These are phyloP conservation scores for Astrephomene gubernaculifera DNA, from an alignment of 139 green algal species.

Conservation along the genomic window DNA sequence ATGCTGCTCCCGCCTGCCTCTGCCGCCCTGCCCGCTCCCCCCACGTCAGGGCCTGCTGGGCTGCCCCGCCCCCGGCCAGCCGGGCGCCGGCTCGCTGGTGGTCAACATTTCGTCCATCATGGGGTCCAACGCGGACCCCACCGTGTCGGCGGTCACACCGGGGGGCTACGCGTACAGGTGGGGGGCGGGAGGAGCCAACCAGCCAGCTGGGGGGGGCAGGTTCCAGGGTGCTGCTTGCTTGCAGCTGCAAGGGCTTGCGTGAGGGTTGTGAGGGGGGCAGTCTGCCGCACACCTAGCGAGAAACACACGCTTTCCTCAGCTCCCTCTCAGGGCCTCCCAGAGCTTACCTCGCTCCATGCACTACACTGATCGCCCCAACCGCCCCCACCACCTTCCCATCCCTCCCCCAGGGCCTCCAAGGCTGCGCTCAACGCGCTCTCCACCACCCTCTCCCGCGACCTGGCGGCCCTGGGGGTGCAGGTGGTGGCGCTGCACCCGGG, in stretches of 20 bases:
- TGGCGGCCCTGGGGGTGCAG: constrained; percentile 57
- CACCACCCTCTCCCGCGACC: constrained; percentile 77
- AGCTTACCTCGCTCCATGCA: too few species aligned
- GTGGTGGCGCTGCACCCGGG: constrained; percentile 77
- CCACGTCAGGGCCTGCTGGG: constrained; percentile 39
- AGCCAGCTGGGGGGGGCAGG: neutral
- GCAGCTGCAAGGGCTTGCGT: neutral
- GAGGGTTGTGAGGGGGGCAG: too few species aligned
- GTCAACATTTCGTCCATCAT: constrained; percentile 65
- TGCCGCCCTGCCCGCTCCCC: neutral
- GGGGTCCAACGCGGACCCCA: constrained; percentile 49
- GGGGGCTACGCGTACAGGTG: constrained; percentile 63
- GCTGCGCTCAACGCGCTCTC: constrained; percentile 81
- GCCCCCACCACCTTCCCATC: neutral
- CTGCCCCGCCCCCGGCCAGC: neutral
- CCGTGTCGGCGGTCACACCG: constrained; percentile 38
- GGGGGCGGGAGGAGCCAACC: neutral
- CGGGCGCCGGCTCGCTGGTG: constrained; percentile 40
- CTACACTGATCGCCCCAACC: too few species aligned
- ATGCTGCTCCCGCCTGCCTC: neutral
- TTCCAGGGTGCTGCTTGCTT: neutral
- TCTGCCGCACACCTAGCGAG: too few species aligned
- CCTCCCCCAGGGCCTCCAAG: constrained; percentile 66
- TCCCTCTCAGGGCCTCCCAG: too few species aligned
- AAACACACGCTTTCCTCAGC: too few species aligned